phyloP scores from a whole-genome alignment of 768 basidiomycete species.

The Suillus cothurnatus region DNA sequence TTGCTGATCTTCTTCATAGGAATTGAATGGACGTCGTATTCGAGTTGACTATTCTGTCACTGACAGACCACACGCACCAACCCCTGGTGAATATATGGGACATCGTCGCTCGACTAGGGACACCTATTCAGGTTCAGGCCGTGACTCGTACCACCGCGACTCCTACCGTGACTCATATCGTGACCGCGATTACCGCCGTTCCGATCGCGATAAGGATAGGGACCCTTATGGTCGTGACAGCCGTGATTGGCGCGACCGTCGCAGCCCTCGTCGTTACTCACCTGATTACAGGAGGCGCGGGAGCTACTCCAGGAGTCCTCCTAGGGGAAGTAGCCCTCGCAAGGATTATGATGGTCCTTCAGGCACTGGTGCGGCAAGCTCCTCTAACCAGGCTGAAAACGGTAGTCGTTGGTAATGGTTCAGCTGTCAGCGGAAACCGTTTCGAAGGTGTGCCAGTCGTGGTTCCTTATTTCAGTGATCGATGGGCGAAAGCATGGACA shows the following conservation, averaged over 20 bases:
- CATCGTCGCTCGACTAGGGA: slow-evolving; percentile 66
- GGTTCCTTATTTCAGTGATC: slow-evolving; percentile 30
- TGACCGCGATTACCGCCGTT: slow-evolving; percentile 45
- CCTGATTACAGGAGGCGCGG: slow-evolving; percentile 75
- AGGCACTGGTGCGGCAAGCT: slow-evolving; percentile 35
- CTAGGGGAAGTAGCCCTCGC: slow-evolving; percentile 64
- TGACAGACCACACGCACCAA: slow-evolving; percentile 90
- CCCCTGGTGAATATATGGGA: slow-evolving; percentile 98
- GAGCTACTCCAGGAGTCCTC: slow-evolving; percentile 82
- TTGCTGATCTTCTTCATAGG: slow-evolving; percentile 46
- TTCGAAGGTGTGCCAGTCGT: slow-evolving; percentile 19
- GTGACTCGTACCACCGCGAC: slow-evolving; percentile 50
- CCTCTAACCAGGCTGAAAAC: slow-evolving; percentile 42
- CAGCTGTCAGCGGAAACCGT: slow-evolving; percentile 14
- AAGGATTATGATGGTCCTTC: slow-evolving; percentile 51
- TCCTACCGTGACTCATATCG: slow-evolving; percentile 46
- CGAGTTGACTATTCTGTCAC: slow-evolving; percentile 98
- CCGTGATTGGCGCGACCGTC: slow-evolving; percentile 79
- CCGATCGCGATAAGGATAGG: slow-evolving; percentile 50
- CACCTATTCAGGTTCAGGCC: slow-evolving; percentile 39
- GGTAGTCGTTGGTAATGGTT: slow-evolving; percentile 63
- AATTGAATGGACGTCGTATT: slow-evolving; percentile 93
- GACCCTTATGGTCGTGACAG: slow-evolving; percentile 71
- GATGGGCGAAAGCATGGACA: slow-evolving; percentile 35
- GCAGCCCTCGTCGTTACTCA: slow-evolving; percentile 75